Conservation (phyloP, 345 rosid genomes). For the Pelargonium nanum region DNA sequence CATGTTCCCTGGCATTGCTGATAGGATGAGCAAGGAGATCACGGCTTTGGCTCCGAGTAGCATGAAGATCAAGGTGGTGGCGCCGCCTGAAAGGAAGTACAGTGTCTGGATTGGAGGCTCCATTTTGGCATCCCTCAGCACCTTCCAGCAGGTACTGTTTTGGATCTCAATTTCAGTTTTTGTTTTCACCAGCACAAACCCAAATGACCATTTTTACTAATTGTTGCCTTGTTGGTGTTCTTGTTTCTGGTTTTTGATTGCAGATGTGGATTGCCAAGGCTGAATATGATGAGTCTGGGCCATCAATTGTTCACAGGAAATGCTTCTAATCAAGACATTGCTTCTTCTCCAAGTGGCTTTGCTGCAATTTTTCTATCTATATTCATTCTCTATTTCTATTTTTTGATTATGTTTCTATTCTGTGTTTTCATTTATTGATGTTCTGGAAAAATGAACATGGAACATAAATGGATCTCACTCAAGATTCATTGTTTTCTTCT, state of each 20-base stretch:
- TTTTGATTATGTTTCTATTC: neutral
- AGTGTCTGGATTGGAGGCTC: slow-evolving; percentile 61
- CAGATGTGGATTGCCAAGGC: slow-evolving; percentile 74
- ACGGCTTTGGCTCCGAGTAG: slow-evolving; percentile 56
- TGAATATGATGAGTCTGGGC: slow-evolving; percentile 56
- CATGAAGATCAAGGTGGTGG: slow-evolving; percentile 55
- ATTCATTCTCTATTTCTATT: neutral
- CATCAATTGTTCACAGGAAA: slow-evolving; percentile 63
- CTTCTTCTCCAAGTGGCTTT: neutral
- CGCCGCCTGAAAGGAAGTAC: slow-evolving; percentile 54
- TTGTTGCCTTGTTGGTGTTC: too few relatives aligned
- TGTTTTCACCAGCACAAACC: too few relatives aligned
- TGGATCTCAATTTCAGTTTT: too few relatives aligned
- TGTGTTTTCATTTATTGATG: neutral
- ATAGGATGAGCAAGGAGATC: slow-evolving; percentile 74
- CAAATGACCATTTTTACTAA: neutral
- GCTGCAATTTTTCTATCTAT: neutral
- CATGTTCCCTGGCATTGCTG: slow-evolving; percentile 64
- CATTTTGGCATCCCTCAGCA: slow-evolving; percentile 46
- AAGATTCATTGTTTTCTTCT: slow-evolving; percentile 11
- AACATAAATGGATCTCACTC: neutral
- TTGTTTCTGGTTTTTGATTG: slow-evolving; percentile 14
- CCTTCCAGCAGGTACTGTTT: slow-evolving; percentile 51
- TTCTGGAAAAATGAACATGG: slow-evolving; percentile 3
- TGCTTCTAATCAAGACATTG: slow-evolving; percentile 31